A percentile compares a stretch with the other conserved stretches of the same genome.
Evolutionary conservation across 768 basidiomycete genomes (phyloP).

Genomic region (Tricholomella constricta): DNA sequence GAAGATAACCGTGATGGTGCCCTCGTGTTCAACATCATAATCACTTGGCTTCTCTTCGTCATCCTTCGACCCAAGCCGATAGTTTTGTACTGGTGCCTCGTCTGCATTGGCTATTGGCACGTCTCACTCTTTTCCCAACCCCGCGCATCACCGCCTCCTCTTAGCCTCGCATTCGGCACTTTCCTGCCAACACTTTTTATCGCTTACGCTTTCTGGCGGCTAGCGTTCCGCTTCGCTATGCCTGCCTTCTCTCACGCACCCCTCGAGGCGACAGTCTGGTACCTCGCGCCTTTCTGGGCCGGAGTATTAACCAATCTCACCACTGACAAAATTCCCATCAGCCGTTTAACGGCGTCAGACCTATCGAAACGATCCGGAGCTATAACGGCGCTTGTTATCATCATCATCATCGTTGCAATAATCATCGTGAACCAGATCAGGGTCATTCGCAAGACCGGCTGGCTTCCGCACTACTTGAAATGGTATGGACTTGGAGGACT

Average conservation of each 20-base stretch:
- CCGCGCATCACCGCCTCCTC: conserved; percentile 60
- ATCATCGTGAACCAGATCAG: conserved; percentile 74
- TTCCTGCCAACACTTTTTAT: conserved; percentile 83
- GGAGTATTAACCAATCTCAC: conserved; percentile 77
- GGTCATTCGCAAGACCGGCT: conserved; percentile 84
- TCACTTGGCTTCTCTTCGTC: conserved; percentile 69
- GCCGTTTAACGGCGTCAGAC: conserved; percentile 72
- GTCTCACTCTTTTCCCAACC: conserved; percentile 79
- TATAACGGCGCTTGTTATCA: conserved; percentile 66
- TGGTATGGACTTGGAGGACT: conserved; percentile 76
- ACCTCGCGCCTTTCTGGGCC: conserved; percentile 77
- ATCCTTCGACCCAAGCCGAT: conserved; percentile 72
- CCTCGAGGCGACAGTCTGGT: conserved; percentile 73
- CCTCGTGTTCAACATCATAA: conserved; percentile 70
- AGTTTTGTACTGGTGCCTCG: conserved; percentile 73
- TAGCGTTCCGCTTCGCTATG: conserved; percentile 72
- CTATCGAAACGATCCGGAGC: conserved; percentile 66
- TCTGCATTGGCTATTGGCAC: conserved; percentile 88
- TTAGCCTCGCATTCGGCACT: conserved; percentile 71
- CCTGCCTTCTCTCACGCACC: conserved; percentile 69
- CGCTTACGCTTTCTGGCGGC: conserved; percentile 76
- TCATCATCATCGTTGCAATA: conserved; percentile 59
- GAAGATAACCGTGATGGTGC: conserved; percentile 69
- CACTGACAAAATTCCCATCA: conserved; percentile 71
- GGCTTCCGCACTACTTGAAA: conserved; percentile 72